Base-by-base conservation (phyloP, 140 eudicot species). In the Bidens hawaiensis region DNA sequence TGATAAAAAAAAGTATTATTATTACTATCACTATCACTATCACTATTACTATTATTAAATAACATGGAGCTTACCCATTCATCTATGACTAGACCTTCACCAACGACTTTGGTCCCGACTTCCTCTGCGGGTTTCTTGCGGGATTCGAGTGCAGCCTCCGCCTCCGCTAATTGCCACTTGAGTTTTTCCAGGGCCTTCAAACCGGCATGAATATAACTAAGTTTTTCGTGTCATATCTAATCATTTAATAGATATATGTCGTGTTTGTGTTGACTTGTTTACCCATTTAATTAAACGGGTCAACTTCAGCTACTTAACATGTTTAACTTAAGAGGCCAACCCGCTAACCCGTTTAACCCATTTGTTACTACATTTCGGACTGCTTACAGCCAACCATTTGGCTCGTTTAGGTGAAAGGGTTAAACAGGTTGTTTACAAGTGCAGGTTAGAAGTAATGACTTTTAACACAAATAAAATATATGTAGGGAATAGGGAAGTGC, bases 21-120 rank as follows among this genome's bases (percentile, higher is more conserved):
- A n/a, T n/a, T n/a, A n/a, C n/a, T n/a, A n/a, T n/a, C n/a, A n/a
- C n/a, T n/a, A n/a, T n/a, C n/a, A n/a, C n/a, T n/a, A n/a, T n/a
- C n/a, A n/a, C n/a, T n/a, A n/a, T n/a, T n/a, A n/a, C n/a, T n/a
- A n/a, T n/a, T 0, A 54, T 54, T 5, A 27, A 8, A 17, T 31
- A 0, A 22, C 13, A 58, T n/a, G 33, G 65, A 77, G 51, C 84
- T 70, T 41, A 89, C 97, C 95, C 97, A 89, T 89, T 89, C 97
- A 70, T 89, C 97, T 33, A 89, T 89, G 12, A 89, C 97, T 18
- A 90, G 88, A 42, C 97, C 97, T 86, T 86, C 95, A n/a, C 97
- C 97, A 22, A 90, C 71, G 66, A 81, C 64, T 74, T 83, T 81
- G 12, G 88, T 89, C 27, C 93, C 93, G 0, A 81, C 72, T 63